phyloP scores from a whole-genome alignment of 1,284 basidiomycete species.

The Vanrija humicola region DNA sequence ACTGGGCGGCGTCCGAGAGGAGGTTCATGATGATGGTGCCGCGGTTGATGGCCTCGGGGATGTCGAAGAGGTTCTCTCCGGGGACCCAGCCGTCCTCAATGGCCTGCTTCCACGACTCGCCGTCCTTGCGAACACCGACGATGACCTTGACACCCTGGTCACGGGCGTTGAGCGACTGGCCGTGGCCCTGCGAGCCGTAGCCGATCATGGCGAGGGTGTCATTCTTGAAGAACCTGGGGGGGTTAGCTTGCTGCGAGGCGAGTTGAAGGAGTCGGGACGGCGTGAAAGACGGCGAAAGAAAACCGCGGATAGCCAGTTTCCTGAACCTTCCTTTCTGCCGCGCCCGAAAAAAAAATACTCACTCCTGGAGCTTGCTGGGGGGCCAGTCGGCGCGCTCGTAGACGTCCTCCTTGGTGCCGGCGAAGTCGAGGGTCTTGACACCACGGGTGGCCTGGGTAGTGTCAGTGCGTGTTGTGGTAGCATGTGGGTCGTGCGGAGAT shows the following conservation, averaged over 20 bases:
- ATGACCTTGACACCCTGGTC: conserved; percentile 99
- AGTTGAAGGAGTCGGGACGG: neutral
- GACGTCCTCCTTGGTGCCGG: conserved; percentile 89
- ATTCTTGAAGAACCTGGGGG: conserved; percentile 81
- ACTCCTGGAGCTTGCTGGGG: conserved; percentile 90
- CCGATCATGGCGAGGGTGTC: conserved; percentile 98
- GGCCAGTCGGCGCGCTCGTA: conserved; percentile 99
- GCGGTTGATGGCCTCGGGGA: conserved; percentile 92
- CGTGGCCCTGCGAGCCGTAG: conserved; percentile 96
- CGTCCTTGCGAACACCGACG: conserved; percentile 95
- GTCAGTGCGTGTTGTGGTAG: neutral
- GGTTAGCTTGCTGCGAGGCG: neutral
- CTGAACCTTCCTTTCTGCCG: neutral
- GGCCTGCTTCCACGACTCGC: conserved; percentile 91
- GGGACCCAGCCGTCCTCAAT: conserved; percentile 97
- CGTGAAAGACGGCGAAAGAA: neutral
- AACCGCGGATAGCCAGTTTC: neutral
- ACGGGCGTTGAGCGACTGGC: conserved; percentile 96
- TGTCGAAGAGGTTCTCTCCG: conserved; percentile 96
- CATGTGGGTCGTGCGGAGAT: neutral
- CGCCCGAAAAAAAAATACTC: conserved; percentile 20
- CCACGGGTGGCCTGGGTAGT: conserved; percentile 58
- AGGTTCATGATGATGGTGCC: conserved; percentile 99
- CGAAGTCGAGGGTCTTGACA: conserved; percentile 96
- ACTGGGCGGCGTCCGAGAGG: conserved; percentile 97